phyloP scores from a whole-genome alignment of 2,329 filamentous ascomycete species.

The Sporothrix pseudoabietina region DNA sequence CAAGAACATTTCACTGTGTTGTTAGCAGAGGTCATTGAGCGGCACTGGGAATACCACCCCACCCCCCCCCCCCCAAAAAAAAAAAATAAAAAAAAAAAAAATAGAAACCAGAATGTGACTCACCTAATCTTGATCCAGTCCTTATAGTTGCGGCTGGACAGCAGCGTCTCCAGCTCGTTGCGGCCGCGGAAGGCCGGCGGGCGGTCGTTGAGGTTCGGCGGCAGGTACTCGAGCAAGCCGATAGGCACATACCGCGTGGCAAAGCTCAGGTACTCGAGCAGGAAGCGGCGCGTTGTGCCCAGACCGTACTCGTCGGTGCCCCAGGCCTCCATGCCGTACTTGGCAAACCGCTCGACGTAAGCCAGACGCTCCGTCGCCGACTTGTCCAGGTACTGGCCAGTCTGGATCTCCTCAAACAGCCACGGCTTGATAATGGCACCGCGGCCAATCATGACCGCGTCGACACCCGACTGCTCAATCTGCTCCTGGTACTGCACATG shows the following conservation, averaged over 20 bases:
- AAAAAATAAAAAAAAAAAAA: slow-evolving; percentile 5
- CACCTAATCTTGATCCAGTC: slow-evolving; percentile 99
- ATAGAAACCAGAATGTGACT: background rate
- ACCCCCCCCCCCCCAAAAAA: too few species aligned
- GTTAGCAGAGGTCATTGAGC: background rate
- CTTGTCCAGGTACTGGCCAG: slow-evolving; percentile 94
- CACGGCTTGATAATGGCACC: slow-evolving; percentile 97
- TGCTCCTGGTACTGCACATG: slow-evolving; percentile 84
- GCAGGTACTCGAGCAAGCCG: slow-evolving; percentile 83
- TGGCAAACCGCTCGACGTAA: slow-evolving; percentile 86
- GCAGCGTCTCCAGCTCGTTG: slow-evolving; percentile 89
- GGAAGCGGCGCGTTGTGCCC: slow-evolving; percentile 84
- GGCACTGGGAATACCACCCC: background rate
- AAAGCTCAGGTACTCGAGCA: slow-evolving; percentile 96
- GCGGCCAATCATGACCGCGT: slow-evolving; percentile 96
- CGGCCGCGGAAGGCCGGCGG: slow-evolving; percentile 81
- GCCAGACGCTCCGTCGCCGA: slow-evolving; percentile 80
- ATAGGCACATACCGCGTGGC: slow-evolving; percentile 88
- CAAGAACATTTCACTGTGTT: slow-evolving; percentile 88
- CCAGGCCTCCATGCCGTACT: slow-evolving; percentile 92
- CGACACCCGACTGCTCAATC: slow-evolving; percentile 75
- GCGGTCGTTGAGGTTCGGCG: slow-evolving; percentile 84
- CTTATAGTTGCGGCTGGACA: slow-evolving; percentile 87
- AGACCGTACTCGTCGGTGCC: slow-evolving; percentile 93
- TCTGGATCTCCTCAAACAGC: slow-evolving; percentile 95